Percentiles rank a stretch among this genome's conserved stretches.
phyloP scores from a whole-genome alignment of 495 filamentous ascomycete species.

The Xylaria scruposa region DNA sequence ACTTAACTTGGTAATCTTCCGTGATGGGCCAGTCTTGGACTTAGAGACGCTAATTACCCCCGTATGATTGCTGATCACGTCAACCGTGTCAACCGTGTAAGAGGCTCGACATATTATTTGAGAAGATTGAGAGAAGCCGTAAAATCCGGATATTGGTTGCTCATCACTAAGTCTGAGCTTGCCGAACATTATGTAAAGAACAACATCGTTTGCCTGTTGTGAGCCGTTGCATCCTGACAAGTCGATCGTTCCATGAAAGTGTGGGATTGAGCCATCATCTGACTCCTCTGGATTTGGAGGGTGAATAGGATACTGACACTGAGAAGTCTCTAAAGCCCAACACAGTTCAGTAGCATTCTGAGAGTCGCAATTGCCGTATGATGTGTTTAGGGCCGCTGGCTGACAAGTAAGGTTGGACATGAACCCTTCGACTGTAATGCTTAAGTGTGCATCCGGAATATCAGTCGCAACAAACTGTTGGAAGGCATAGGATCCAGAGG shows the following conservation, averaged over 20 bases:
- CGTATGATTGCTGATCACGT: conserved; percentile 6
- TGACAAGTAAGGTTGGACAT: neutral
- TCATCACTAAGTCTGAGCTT: too few relatives aligned
- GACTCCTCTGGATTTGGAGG: too few relatives aligned
- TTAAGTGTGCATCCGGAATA: neutral
- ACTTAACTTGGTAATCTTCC: neutral
- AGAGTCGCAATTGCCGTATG: neutral
- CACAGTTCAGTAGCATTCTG: neutral
- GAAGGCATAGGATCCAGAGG: neutral
- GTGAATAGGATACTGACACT: conserved; percentile 1
- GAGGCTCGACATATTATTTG: neutral
- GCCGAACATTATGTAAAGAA: neutral
- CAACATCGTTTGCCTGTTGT: neutral
- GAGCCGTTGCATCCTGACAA: neutral
- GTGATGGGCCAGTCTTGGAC: neutral
- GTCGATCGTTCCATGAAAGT: neutral
- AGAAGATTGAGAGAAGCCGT: neutral
- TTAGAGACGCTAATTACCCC: neutral
- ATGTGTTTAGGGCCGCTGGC: neutral
- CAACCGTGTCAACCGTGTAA: neutral
- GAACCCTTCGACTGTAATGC: neutral
- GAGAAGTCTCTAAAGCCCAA: neutral
- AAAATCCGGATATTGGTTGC: too few relatives aligned
- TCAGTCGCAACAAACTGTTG: neutral
- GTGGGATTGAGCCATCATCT: neutral